Evolutionary conservation across 495 filamentous ascomycete species (phyloP).

Genomic region (Opeltia flavorubescens): DNA sequence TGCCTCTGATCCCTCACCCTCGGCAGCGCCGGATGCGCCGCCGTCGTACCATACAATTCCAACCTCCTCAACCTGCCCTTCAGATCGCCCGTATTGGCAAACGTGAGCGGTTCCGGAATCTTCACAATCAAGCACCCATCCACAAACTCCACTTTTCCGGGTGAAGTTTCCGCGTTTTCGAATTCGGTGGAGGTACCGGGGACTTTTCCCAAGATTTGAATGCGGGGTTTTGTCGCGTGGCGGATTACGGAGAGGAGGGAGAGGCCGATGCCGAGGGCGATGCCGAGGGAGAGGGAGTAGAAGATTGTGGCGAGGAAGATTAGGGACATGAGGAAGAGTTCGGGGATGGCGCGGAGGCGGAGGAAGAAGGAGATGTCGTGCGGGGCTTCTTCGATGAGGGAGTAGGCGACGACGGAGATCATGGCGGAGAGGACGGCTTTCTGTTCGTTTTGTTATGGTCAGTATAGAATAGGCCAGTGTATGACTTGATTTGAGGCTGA

Average conservation of each 20-base stretch:
- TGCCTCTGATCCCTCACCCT: slow-evolving; percentile 54
- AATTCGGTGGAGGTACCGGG: slow-evolving; percentile 63
- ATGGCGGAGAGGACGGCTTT: slow-evolving; percentile 89
- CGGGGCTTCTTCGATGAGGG: slow-evolving; percentile 87
- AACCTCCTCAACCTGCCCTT: slow-evolving; percentile 70
- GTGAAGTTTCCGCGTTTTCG: slow-evolving; percentile 74
- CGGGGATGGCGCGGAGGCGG: slow-evolving; percentile 67
- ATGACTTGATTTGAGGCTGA: background rate
- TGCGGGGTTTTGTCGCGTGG: slow-evolving; percentile 79
- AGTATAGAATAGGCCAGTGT: no score
- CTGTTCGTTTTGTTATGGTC: no score
- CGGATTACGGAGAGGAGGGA: slow-evolving; percentile 81
- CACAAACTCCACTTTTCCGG: slow-evolving; percentile 67
- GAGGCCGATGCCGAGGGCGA: slow-evolving; percentile 77
- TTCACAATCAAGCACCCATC: slow-evolving; percentile 91
- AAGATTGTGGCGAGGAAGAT: slow-evolving; percentile 91
- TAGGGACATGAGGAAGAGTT: slow-evolving; percentile 72
- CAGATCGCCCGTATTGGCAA: slow-evolving; percentile 90
- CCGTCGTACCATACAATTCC: slow-evolving; percentile 74
- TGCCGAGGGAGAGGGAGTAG: slow-evolving; percentile 72
- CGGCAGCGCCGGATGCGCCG: slow-evolving; percentile 75
- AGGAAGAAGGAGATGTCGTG: slow-evolving; percentile 85
- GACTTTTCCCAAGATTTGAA: slow-evolving; percentile 89
- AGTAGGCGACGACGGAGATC: slow-evolving; percentile 91
- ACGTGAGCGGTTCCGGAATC: slow-evolving; percentile 91